phyloP scores from a whole-genome alignment of 495 filamentous ascomycete genomes.

The Daldinia vernicosa region DNA sequence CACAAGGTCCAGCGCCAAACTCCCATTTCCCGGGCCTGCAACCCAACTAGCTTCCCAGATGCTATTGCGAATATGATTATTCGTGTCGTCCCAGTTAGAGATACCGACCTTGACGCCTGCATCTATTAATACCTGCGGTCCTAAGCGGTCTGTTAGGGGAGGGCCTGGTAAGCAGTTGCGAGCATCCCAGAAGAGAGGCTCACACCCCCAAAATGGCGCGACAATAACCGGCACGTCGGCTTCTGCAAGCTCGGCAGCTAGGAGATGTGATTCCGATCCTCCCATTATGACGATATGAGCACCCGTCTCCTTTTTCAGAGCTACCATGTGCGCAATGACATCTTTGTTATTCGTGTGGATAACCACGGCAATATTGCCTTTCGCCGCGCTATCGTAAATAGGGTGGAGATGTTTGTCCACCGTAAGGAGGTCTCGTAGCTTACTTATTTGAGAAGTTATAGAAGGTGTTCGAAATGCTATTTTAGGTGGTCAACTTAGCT shows the following conservation, averaged over 20 bases:
- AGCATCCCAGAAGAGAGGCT: conserved; percentile 31
- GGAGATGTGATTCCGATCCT: conserved; percentile 32
- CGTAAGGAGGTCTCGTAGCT: conserved; percentile 28
- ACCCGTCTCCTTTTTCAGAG: conserved; percentile 29
- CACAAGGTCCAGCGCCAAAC: conserved; percentile 45
- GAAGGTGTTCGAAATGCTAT: conserved; percentile 24
- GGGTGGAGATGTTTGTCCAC: conserved; percentile 26
- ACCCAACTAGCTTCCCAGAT: conserved; percentile 38
- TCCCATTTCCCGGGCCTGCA: conserved; percentile 33
- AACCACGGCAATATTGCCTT: conserved; percentile 27
- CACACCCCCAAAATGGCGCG: conserved; percentile 35
- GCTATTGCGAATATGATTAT: conserved; percentile 35
- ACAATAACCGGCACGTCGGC: conserved; percentile 54
- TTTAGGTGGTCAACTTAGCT: background rate
- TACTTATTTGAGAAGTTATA: conserved; percentile 32
- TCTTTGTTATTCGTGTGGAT: conserved; percentile 36
- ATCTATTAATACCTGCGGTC: conserved; percentile 47
- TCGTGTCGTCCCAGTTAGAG: conserved; percentile 34
- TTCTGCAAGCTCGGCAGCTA: conserved; percentile 53
- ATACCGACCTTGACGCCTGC: conserved; percentile 46
- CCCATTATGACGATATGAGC: conserved; percentile 34
- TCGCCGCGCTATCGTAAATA: conserved; percentile 23
- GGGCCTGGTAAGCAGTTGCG: conserved; percentile 42
- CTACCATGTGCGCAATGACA: conserved; percentile 31
- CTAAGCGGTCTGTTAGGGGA: conserved; percentile 48